Conservation (phyloP, 2,329 filamentous ascomycete species). For the Magnaporthales sp. region DNA sequence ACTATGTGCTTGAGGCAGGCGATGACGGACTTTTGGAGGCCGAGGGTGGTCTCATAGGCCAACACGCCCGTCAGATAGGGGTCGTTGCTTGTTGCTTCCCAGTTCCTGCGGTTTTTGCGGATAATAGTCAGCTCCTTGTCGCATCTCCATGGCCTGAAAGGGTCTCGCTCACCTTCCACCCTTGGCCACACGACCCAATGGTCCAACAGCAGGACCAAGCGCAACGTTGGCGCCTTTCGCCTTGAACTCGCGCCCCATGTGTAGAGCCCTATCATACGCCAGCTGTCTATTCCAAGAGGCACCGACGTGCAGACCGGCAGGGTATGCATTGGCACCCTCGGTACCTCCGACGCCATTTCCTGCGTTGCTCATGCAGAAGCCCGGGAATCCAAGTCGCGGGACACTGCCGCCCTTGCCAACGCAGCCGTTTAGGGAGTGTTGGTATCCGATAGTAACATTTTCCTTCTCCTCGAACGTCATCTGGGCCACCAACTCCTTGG, state of each 20-base stretch:
- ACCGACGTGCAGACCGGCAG: constrained; percentile 61
- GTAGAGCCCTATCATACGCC: constrained; percentile 56
- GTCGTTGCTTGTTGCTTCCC: constrained; percentile 55
- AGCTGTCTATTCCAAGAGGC: constrained; percentile 64
- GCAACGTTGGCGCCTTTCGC: constrained; percentile 67
- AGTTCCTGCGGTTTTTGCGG: constrained; percentile 29
- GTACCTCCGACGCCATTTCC: constrained; percentile 30
- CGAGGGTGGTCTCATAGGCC: constrained; percentile 56
- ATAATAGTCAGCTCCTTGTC: constrained; percentile 9
- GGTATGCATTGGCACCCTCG: constrained; percentile 32
- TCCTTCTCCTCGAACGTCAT: constrained; percentile 67
- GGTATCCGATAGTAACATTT: constrained; percentile 65
- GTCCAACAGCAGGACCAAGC: constrained; percentile 51
- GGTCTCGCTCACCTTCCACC: constrained; percentile 35
- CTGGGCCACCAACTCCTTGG: constrained; percentile 55
- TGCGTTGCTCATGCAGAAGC: constrained; percentile 44
- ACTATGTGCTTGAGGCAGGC: constrained; percentile 24
- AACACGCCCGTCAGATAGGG: constrained; percentile 58
- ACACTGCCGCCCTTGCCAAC: constrained; percentile 33
- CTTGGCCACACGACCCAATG: constrained; percentile 54
- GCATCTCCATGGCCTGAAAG: background rate
- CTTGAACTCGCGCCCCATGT: constrained; percentile 64
- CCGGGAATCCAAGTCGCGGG: constrained; percentile 45
- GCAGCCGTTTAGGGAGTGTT: constrained; percentile 41
- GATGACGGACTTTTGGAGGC: constrained; percentile 52